Percentiles rank a stretch among this genome's conserved stretches.
Conservation (phyloP, 1,139 yeast genomes). For the Kodamaea suecica region DNA sequence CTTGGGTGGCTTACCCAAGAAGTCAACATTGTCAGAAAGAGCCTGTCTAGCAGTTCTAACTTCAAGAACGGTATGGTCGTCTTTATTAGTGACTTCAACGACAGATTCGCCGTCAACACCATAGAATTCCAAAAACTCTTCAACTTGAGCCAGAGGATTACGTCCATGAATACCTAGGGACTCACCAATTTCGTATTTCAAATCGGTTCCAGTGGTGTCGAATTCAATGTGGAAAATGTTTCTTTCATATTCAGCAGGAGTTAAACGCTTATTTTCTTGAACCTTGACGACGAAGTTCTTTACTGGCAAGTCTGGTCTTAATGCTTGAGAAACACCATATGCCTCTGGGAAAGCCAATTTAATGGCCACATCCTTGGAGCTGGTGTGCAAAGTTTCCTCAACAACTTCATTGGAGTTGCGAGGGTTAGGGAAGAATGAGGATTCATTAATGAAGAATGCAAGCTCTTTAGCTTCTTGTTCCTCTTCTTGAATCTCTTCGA, state of each 20-base stretch:
- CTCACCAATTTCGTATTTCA: conserved; percentile 92
- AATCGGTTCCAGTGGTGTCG: conserved; percentile 85
- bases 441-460: conserved; percentile 55
- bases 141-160: conserved; percentile 64
- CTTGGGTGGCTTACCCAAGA: conserved; percentile 95
- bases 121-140: conserved; percentile 65
- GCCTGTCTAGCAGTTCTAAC: conserved; percentile 80
- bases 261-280: conserved; percentile 85
- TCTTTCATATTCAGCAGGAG: conserved; percentile 89
- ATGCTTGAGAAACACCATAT: conserved; percentile 48
- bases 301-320: conserved; percentile 90
- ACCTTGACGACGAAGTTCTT: conserved; percentile 86
- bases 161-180: conserved; percentile 95
- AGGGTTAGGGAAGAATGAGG: conserved; percentile 60
- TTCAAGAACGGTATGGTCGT: conserved; percentile 56
- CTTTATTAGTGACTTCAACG: conserved; percentile 71
- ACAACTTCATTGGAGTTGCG: conserved; percentile 37
- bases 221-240: conserved; percentile 96
- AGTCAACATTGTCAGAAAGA: conserved; percentile 74
- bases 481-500: conserved; percentile 17
- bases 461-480: conserved; percentile 27
- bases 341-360: conserved; percentile 81
- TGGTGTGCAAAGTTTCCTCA: conserved; percentile 37
- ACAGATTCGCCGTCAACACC: conserved; percentile 67
- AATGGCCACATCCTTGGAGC: conserved; percentile 60